Conservation (phyloP, 2,329 filamentous ascomycete species). For the Pseudocercospora fuligena region DNA sequence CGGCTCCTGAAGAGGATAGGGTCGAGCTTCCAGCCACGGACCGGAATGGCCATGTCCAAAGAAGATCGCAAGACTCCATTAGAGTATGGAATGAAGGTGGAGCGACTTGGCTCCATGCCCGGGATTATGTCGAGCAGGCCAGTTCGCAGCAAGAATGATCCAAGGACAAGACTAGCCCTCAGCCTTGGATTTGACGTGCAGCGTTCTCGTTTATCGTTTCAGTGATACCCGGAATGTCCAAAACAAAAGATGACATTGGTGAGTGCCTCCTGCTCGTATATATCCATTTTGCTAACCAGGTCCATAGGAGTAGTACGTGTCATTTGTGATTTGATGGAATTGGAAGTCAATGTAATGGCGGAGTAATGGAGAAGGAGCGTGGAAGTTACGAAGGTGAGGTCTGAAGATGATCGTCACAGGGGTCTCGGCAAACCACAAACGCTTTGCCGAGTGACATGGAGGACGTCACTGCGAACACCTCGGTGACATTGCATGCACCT, state of each 20-base stretch:
- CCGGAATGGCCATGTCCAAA: not conserved
- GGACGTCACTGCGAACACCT: conserved; percentile 3
- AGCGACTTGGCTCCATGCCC: not conserved
- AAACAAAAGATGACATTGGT: not conserved
- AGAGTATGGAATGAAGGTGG: conserved; percentile 4
- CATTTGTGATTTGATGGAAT: not conserved
- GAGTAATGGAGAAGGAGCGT: not conserved
- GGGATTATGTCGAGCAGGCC: not conserved
- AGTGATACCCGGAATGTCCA: not conserved
- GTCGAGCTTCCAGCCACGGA: conserved; percentile 2
- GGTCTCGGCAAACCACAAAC: not conserved
- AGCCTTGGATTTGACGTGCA: not conserved
- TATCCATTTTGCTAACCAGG: not conserved
- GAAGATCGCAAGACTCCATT: not conserved
- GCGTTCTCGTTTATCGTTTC: not conserved
- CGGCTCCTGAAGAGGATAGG: not conserved
- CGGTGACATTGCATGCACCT: not conserved
- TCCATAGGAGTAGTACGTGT: not conserved
- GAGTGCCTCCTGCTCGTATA: not conserved
- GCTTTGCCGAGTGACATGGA: conserved; percentile 3
- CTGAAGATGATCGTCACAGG: not conserved
- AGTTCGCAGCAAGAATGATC: not conserved
- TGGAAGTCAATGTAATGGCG: not conserved
- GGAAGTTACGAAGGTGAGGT: not conserved
- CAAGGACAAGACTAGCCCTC: not conserved